Evolutionary conservation across 116 monocot species (phyloP).

Genomic region (Cymodocea nodosa): DNA sequence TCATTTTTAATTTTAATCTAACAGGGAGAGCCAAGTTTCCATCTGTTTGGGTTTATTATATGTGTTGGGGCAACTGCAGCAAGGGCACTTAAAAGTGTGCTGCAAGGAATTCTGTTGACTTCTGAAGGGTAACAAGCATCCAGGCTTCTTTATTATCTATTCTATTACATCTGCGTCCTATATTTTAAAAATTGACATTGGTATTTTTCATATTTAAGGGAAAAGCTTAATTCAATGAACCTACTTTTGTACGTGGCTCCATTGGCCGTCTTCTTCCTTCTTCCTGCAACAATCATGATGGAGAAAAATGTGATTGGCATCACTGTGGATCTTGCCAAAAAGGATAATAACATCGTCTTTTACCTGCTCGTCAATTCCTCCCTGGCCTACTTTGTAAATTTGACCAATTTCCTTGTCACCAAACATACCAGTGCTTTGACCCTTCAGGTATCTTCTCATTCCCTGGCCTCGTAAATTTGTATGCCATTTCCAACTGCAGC

Average conservation of each 20-base stretch:
- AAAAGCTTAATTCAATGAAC: slow-evolving; percentile 89
- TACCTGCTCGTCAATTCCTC: slow-evolving; percentile 76
- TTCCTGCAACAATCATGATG: slow-evolving; percentile 69
- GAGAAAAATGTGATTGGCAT: slow-evolving; percentile 72
- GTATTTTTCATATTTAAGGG: slow-evolving; percentile 20
- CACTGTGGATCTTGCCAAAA: slow-evolving; percentile 56
- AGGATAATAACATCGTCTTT: slow-evolving; percentile 75
- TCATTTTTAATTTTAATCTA: neutral
- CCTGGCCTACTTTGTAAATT: slow-evolving; percentile 74
- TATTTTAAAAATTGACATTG: neutral
- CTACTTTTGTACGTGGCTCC: slow-evolving; percentile 89
- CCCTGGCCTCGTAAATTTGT: neutral
- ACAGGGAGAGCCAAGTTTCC: slow-evolving; percentile 92
- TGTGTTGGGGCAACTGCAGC: slow-evolving; percentile 83
- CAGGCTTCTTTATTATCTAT: neutral
- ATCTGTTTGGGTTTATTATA: slow-evolving; percentile 90
- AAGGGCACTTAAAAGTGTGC: slow-evolving; percentile 69
- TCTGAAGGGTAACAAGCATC: slow-evolving; percentile 56
- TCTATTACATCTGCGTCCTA: too few species aligned
- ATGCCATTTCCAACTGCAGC: neutral
- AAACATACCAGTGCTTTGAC: slow-evolving; percentile 88
- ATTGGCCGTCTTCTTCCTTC: slow-evolving; percentile 54
- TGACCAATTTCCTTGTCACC: slow-evolving; percentile 91
- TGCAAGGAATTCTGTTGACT: slow-evolving; percentile 76
- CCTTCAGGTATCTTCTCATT: slow-evolving; percentile 50